A percentile compares a stretch with the other conserved stretches of the same genome.
phyloP scores from a whole-genome alignment of 1,284 basidiomycete genomes.

The Trametes versicolor region DNA sequence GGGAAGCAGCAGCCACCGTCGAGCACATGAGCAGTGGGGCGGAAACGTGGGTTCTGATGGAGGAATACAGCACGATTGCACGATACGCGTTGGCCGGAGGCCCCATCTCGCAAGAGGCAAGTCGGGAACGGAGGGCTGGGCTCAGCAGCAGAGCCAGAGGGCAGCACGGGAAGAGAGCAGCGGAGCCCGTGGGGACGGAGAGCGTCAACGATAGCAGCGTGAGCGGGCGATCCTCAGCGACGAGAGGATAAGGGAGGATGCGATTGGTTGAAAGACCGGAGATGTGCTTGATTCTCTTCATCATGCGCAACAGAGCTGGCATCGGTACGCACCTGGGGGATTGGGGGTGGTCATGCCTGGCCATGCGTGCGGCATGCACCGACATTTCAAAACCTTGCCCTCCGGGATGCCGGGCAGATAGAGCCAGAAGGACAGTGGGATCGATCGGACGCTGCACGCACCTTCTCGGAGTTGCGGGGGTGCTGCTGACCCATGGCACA shows the following conservation, averaged over 20 bases:
- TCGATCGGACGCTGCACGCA: background rate
- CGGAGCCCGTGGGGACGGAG: background rate
- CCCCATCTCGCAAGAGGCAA: slow-evolving; percentile 11
- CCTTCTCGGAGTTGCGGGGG: slow-evolving; percentile 8
- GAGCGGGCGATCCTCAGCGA: background rate
- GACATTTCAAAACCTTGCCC: background rate
- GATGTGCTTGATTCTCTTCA: slow-evolving; percentile 6
- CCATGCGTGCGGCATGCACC: background rate
- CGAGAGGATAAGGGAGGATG: background rate
- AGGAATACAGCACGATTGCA: slow-evolving; percentile 20
- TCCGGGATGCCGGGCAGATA: background rate
- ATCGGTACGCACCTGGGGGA: background rate
- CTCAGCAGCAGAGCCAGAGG: background rate
- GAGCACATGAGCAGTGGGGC: slow-evolving; percentile 30
- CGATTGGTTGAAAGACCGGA: background rate
- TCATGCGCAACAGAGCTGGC: background rate
- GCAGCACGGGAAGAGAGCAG: slow-evolving; percentile 1
- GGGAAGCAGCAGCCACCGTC: slow-evolving; percentile 20
- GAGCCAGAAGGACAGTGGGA: background rate
- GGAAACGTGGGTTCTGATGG: slow-evolving; percentile 34
- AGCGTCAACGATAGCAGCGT: background rate
- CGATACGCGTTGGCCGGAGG: slow-evolving; percentile 21
- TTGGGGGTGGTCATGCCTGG: background rate
- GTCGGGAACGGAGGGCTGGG: slow-evolving; percentile 2
- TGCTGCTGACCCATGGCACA: background rate